phyloP scores from a whole-genome alignment of 2,329 filamentous ascomycete species.

The Stenocarpella maydis region DNA sequence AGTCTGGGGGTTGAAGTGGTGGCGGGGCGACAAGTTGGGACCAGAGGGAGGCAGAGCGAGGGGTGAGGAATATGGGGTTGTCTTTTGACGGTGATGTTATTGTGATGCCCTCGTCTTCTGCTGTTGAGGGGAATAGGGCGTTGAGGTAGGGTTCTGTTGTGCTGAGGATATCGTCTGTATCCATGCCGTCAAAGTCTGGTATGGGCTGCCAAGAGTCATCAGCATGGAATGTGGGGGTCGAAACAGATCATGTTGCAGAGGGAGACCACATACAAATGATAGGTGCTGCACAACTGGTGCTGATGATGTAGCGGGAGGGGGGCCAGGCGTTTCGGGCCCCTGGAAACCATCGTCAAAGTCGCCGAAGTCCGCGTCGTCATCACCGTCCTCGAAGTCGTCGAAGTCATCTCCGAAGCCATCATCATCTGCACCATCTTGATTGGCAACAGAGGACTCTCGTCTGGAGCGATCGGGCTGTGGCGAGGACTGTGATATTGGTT shows the following conservation, averaged over 20 bases:
- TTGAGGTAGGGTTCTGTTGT: slow-evolving; percentile 73
- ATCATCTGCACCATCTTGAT: slow-evolving; percentile 38
- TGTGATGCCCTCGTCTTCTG: slow-evolving; percentile 56
- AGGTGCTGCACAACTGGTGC: slow-evolving; percentile 39
- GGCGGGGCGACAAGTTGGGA: slow-evolving; percentile 95
- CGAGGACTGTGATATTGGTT: slow-evolving; percentile 46
- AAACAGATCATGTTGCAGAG: no score
- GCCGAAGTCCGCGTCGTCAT: slow-evolving; percentile 65
- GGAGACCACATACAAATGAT: slow-evolving; percentile 41
- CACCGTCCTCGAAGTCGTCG: slow-evolving; percentile 70
- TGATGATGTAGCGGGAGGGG: slow-evolving; percentile 44
- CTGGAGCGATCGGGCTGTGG: slow-evolving; percentile 43
- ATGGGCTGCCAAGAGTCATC: slow-evolving; percentile 61
- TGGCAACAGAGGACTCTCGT: slow-evolving; percentile 43
- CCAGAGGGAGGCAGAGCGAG: slow-evolving; percentile 91
- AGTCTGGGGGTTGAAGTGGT: slow-evolving; percentile 93
- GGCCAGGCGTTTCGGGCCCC: slow-evolving; percentile 60
- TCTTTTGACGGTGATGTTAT: slow-evolving; percentile 59
- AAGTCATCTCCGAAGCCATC: slow-evolving; percentile 66
- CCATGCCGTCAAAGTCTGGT: slow-evolving; percentile 71
- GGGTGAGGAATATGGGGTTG: slow-evolving; percentile 79
- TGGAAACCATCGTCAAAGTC: slow-evolving; percentile 80
- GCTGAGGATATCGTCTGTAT: slow-evolving; percentile 66
- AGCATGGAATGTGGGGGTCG: not conserved
- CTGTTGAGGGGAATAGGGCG: slow-evolving; percentile 66